These are phyloP conservation scores for Malus hybrid DNA, from an alignment of 331 rosid species.

Conservation along the genomic window DNA sequence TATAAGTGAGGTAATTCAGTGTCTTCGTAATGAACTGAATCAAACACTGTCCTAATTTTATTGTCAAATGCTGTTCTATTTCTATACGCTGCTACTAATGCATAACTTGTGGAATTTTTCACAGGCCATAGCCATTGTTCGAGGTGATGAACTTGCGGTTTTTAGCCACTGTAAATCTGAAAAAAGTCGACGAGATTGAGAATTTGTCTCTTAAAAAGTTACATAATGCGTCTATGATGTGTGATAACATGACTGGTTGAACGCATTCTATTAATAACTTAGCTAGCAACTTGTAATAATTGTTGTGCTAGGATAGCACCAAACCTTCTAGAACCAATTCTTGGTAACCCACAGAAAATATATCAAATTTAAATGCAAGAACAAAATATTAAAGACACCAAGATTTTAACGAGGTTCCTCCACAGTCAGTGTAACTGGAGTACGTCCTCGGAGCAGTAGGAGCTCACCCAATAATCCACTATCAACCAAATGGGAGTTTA, in stretches of 20 bases:
- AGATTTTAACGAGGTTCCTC: too few species aligned
- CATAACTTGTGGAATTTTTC: not conserved
- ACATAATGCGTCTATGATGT: not conserved
- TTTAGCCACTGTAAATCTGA: not conserved
- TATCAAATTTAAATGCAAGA: too few species aligned
- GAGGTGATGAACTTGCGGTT: constrained; percentile 12
- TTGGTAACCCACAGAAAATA: too few species aligned
- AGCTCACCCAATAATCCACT: too few species aligned
- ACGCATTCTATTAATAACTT: not conserved
- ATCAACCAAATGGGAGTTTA: too few species aligned
- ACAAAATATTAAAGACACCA: too few species aligned
- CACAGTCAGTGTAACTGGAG: too few species aligned
- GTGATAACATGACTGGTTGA: not conserved
- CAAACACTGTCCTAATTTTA: not conserved
- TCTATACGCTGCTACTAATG: not conserved
- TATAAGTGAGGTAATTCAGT: constrained; percentile 19
- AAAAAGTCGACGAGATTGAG: not conserved
- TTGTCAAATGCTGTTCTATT: not conserved
- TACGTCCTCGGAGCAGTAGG: too few species aligned
- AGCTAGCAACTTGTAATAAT: not conserved
- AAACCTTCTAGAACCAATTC: too few species aligned
- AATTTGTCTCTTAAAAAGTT: not conserved
- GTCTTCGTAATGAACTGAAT: not conserved
- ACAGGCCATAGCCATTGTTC: constrained; percentile 24
- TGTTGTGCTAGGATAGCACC: too few species aligned